phyloP scores from a whole-genome alignment of 2,329 filamentous ascomycete genomes.

The Helminthosporium solani region DNA sequence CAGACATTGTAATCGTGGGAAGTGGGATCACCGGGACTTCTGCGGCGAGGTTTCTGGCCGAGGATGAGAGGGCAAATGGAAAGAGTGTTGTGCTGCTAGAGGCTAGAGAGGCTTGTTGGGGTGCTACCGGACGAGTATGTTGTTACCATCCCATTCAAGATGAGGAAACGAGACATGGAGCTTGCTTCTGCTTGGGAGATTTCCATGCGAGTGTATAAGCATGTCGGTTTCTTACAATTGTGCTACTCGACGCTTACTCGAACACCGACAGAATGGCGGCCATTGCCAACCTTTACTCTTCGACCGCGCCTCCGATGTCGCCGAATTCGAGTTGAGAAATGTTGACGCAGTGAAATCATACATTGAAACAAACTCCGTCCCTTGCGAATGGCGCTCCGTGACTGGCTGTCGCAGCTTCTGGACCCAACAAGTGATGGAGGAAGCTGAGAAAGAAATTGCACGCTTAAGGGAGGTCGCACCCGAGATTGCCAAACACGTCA shows the following conservation, averaged over 20 bases:
- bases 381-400: conserved; percentile 68
- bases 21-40: conserved; percentile 76
- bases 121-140: conserved; percentile 64
- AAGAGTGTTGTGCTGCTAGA: conserved; percentile 70
- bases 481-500: conserved; percentile 53
- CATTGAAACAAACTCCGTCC: conserved; percentile 58
- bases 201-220: background rate
- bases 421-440: conserved; percentile 55
- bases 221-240: background rate
- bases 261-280: conserved; percentile 48
- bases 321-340: conserved; percentile 71
- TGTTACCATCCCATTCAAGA: no score
- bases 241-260: conserved; percentile 5
- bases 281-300: conserved; percentile 76
- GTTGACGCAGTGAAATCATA: conserved; percentile 61
- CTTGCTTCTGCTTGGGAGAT: background rate
- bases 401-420: conserved; percentile 66
- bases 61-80: conserved; percentile 47
- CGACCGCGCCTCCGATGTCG: conserved; percentile 59
- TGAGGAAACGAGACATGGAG: no score
- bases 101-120: conserved; percentile 77
- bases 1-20: conserved; percentile 71
- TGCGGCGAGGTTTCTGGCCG: conserved; percentile 62
- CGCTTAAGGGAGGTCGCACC: conserved; percentile 55
- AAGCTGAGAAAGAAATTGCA: conserved; percentile 54